Percentiles rank a stretch among this genome's conserved stretches.
phyloP scores from a whole-genome alignment of 2,329 filamentous ascomycete species.

The Fulvia fulva region DNA sequence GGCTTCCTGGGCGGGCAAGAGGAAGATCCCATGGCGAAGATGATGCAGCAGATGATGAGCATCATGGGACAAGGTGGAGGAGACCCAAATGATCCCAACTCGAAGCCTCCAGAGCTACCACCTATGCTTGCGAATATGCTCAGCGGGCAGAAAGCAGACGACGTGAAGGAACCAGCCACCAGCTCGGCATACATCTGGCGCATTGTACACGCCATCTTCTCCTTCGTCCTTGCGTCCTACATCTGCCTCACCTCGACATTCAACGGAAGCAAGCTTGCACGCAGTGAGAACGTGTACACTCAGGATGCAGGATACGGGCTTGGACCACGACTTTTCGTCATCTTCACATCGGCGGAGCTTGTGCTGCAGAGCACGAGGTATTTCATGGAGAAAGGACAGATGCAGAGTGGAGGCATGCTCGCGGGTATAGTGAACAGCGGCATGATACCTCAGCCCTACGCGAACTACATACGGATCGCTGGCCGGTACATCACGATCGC shows the following conservation, averaged over 20 bases:
- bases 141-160: slow-evolving; percentile 33
- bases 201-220: slow-evolving; percentile 68
- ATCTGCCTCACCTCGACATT: slow-evolving; percentile 66
- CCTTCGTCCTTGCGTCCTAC: slow-evolving; percentile 66
- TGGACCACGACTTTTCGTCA: slow-evolving; percentile 64
- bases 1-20: slow-evolving; percentile 18
- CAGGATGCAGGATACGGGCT: slow-evolving; percentile 37
- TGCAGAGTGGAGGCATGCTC: slow-evolving; percentile 59
- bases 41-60: slow-evolving; percentile 61
- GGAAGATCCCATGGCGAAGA: slow-evolving; percentile 67
- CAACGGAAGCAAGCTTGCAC: slow-evolving; percentile 60
- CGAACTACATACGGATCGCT: slow-evolving; percentile 57
- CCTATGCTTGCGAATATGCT: slow-evolving; percentile 46
- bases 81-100: slow-evolving; percentile 36
- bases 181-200: slow-evolving; percentile 61
- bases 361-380: slow-evolving; percentile 67
- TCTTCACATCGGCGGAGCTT: slow-evolving; percentile 75
- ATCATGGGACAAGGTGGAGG: slow-evolving; percentile 27
- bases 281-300: slow-evolving; percentile 41
- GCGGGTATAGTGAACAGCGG: slow-evolving; percentile 55
- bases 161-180: slow-evolving; percentile 34
- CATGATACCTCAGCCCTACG: slow-evolving; percentile 63
- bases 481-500: slow-evolving; percentile 68
- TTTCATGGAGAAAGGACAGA: slow-evolving; percentile 60
- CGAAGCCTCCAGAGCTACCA: slow-evolving; percentile 41